A percentile compares a stretch with the other conserved stretches of the same genome.
Evolutionary conservation across 345 rosid genomes (phyloP).

Genomic region (Lumnitzera littorea): DNA sequence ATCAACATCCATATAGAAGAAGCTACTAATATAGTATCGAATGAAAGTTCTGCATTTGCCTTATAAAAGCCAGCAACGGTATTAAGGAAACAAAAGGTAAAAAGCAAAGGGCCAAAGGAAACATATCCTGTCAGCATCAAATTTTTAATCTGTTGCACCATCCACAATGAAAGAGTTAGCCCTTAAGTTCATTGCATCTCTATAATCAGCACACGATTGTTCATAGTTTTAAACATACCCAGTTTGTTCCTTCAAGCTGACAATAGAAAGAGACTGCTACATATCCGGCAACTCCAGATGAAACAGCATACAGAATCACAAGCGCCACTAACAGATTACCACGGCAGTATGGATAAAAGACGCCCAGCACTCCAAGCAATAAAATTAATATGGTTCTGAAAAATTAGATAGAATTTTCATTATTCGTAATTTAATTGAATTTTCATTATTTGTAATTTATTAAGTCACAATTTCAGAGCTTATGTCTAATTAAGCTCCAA

Average conservation of each 20-base stretch:
- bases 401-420: neutral
- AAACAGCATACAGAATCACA: slow-evolving; percentile 73
- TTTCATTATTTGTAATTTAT: no score
- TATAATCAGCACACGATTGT: no score
- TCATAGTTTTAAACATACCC: slow-evolving; percentile 33
- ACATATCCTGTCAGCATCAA: slow-evolving; percentile 68
- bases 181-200: no score
- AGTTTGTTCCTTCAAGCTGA: slow-evolving; percentile 77
- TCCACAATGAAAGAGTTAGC: neutral
- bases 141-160: slow-evolving; percentile 53
- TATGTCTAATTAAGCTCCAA: neutral
- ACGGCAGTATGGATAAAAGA: slow-evolving; percentile 79
- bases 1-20: slow-evolving; percentile 71
- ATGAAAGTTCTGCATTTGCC: slow-evolving; percentile 82
- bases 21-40: slow-evolving; percentile 76
- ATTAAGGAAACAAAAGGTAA: slow-evolving; percentile 78
- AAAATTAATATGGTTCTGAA: slow-evolving; percentile 64
- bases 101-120: slow-evolving; percentile 74
- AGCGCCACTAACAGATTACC: slow-evolving; percentile 82
- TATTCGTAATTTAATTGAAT: no score
- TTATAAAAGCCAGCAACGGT: slow-evolving; percentile 72
- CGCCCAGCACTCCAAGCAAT: slow-evolving; percentile 74
- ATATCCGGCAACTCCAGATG: slow-evolving; percentile 83
- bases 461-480: neutral
- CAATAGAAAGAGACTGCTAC: slow-evolving; percentile 70